Evolutionary conservation across 805 yeast species (phyloP).

Genomic region (Wickerhamiella azyma): DNA sequence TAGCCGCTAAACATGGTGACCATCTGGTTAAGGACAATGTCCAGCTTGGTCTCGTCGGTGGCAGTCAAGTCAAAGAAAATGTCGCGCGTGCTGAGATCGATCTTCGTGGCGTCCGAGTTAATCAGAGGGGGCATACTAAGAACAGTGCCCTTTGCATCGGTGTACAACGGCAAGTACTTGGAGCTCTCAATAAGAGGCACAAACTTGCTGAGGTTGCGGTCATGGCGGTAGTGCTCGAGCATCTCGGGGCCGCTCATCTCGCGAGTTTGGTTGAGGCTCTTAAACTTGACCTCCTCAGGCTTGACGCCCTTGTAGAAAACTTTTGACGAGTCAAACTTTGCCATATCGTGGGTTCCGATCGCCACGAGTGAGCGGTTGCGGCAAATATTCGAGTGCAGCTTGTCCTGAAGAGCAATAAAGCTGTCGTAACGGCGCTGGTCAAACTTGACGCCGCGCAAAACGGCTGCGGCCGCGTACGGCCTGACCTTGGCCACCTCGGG

Average conservation of each 20-base stretch:
- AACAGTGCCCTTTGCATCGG: conserved; percentile 61
- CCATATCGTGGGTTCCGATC: conserved; percentile 94
- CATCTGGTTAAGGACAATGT: conserved; percentile 78
- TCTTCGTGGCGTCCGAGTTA: conserved; percentile 83
- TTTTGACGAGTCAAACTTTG: conserved; percentile 57
- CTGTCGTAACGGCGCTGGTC: conserved; percentile 81
- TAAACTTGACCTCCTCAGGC: conserved; percentile 58
- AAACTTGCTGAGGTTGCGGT: conserved; percentile 79
- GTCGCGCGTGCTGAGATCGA: conserved; percentile 69
- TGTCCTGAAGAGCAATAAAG: conserved; percentile 91
- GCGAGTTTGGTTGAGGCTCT: conserved; percentile 30
- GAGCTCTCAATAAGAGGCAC: conserved; percentile 77
- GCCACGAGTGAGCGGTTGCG: conserved; percentile 97
- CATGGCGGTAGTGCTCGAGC: conserved; percentile 81
- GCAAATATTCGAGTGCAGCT: conserved; percentile 86
- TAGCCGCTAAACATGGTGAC: conserved; percentile 94
- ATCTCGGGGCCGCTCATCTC: conserved; percentile 60
- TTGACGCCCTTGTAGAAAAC: conserved; percentile 76
- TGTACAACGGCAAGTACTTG: conserved; percentile 81
- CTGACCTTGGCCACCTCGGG: conserved; percentile 61
- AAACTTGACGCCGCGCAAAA: conserved; percentile 70
- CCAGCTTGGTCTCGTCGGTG: conserved; percentile 87
- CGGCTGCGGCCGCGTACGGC: conserved; percentile 93
- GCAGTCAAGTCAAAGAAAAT: conserved; percentile 91
- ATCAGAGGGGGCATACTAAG: conserved; percentile 95